phyloP scores from a whole-genome alignment of 257 asterid species.

The Solanum piurae region DNA sequence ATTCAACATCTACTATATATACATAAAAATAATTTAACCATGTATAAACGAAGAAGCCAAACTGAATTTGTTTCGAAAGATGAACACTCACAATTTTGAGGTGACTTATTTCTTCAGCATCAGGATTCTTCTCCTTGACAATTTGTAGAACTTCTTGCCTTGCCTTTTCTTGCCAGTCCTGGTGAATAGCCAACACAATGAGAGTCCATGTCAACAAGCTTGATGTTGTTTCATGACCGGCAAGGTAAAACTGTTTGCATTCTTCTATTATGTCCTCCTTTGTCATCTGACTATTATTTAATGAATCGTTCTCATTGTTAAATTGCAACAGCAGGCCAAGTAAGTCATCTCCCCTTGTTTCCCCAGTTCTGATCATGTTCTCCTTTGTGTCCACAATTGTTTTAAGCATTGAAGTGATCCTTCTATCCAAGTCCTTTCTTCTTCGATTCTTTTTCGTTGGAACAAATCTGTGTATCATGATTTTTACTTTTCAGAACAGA shows the following conservation, averaged over 20 bases:
- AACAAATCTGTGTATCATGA: slow-evolving; percentile 20
- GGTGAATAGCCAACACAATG: slow-evolving; percentile 41
- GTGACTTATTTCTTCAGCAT: slow-evolving; percentile 24
- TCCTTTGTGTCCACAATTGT: slow-evolving; percentile 27
- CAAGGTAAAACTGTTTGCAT: slow-evolving; percentile 42
- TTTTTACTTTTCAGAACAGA: not conserved
- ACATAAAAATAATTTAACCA: not conserved
- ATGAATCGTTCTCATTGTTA: slow-evolving; percentile 11
- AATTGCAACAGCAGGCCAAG: slow-evolving; percentile 30
- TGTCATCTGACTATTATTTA: slow-evolving; percentile 19
- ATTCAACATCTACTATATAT: not conserved
- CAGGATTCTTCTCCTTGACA: slow-evolving; percentile 23
- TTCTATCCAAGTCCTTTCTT: slow-evolving; percentile 21
- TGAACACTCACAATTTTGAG: slow-evolving; percentile 36
- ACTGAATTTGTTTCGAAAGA: not conserved
- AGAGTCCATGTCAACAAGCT: slow-evolving; percentile 43
- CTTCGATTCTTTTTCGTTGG: slow-evolving; percentile 43
- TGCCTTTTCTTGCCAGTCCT: slow-evolving; percentile 44
- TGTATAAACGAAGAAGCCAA: not conserved
- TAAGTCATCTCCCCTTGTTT: slow-evolving; percentile 21
- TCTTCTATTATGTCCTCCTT: slow-evolving; percentile 48
- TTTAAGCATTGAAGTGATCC: slow-evolving; percentile 31
- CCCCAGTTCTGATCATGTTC: slow-evolving; percentile 8
- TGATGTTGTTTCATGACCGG: slow-evolving; percentile 47
- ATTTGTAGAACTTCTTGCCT: slow-evolving; percentile 35